Evolutionary conservation across 495 filamentous ascomycete species (phyloP), one percentile per base, ranked within the genome.

Genomic region (Acidiella bohemica): DNA sequence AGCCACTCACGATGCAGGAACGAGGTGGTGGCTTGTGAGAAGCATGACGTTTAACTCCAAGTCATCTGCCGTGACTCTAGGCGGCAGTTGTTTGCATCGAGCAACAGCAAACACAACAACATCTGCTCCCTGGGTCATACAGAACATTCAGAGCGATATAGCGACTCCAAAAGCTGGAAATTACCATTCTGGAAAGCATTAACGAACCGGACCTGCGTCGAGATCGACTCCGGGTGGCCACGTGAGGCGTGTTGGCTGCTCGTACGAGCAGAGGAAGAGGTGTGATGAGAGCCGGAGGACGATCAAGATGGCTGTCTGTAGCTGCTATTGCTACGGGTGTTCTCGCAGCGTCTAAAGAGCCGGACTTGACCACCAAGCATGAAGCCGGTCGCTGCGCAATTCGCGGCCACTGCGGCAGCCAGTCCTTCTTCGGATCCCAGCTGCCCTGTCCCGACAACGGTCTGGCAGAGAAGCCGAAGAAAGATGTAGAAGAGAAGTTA

Each of bases 361-460:
- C 47, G 2, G 29, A 51, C 42, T 49, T 54, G 47, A 81, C 78
- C 4, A 62, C 56, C 21, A 81, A 76, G 49, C 92, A 95, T 50
- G 86, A 94, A 64, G 65, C 74, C 34, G 92, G 90, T 10, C 74
- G 90, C 47, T 97, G 90, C 62, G 83, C 90, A 0, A 78, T 97
- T 36, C 75, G 87, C 19, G 87, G 86, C 4, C 75, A 92, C 44
- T 97, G 90, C 55, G 90, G 88, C 5, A 84, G 80, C 56, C 75
- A 90, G 59, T 78, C 77, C 28, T 76, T 88, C 50, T 95, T 94
- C 54, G 84, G 84, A 13, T 72, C 76, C 33, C 72, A 93, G 51
- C 67, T 97, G 39, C 90, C 90, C 6, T 96, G 86, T 54, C 74
- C 85, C n/a, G 90, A 96, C 61, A 97, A 97, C 59, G 85, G 66